Conservation (phyloP, 352 stramenopile genomes). For the Pythium rishiriense region DNA sequence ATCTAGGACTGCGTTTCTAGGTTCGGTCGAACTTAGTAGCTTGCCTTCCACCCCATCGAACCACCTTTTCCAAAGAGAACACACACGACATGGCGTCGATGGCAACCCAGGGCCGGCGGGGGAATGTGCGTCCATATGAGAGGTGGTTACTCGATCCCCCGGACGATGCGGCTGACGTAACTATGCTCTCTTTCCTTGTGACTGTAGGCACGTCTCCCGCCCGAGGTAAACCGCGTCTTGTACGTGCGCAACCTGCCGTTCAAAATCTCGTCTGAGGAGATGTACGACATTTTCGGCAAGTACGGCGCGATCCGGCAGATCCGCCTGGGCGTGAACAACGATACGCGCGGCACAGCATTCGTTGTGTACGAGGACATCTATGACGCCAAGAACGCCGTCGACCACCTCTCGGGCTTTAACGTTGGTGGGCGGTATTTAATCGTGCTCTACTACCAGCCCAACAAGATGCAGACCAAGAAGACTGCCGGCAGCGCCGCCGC, state of each 20-base stretch:
- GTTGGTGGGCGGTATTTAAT: slow-evolving; percentile 98
- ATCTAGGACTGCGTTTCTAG: neutral
- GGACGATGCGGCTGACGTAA: neutral
- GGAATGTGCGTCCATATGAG: slow-evolving; percentile 44
- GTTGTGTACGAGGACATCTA: slow-evolving; percentile 99
- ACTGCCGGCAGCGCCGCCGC: slow-evolving; percentile 20
- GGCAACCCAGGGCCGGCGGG: slow-evolving; percentile 54
- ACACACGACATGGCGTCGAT: slow-evolving; percentile 39
- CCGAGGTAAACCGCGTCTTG: slow-evolving; percentile 98
- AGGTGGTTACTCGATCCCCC: neutral
- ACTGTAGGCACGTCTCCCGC: slow-evolving; percentile 87
- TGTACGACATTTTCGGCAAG: slow-evolving; percentile 99
- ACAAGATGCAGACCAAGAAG: slow-evolving; percentile 72
- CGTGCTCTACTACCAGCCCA: slow-evolving; percentile 98
- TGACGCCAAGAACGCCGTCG: slow-evolving; percentile 98
- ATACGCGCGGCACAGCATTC: slow-evolving; percentile 98
- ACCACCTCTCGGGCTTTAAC: slow-evolving; percentile 99
- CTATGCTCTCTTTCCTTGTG: neutral
- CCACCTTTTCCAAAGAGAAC: slow-evolving; percentile 3
- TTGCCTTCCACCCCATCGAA: neutral
- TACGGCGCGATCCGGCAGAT: slow-evolving; percentile 99
- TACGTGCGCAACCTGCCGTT: slow-evolving; percentile 99
- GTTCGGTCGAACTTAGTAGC: neutral
- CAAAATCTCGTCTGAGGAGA: slow-evolving; percentile 97
- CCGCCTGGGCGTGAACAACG: slow-evolving; percentile 90